Evolutionary conservation across 2,329 filamentous ascomycete genomes (phyloP).

Genomic region (Calonectria hawksworthii): DNA sequence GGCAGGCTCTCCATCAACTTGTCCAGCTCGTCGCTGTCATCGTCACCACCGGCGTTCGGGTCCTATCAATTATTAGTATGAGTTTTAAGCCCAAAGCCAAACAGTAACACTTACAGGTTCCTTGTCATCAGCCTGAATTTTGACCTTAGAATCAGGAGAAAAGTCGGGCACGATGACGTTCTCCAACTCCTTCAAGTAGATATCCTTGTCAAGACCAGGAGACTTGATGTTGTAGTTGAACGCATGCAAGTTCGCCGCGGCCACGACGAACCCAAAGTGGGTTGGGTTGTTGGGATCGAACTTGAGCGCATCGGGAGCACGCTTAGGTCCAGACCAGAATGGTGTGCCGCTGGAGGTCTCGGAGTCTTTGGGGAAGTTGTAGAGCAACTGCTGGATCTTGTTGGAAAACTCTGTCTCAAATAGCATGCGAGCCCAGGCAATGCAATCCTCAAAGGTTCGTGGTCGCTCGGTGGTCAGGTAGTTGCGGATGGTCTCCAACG

Average conservation of each 20-base stretch:
- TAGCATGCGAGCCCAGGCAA: conserved; percentile 92
- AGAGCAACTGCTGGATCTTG: conserved; percentile 92
- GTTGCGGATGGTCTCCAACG: conserved; percentile 89
- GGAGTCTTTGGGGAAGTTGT: conserved; percentile 97
- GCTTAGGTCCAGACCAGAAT: conserved; percentile 99
- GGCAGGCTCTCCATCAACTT: conserved; percentile 81
- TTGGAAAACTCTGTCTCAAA: conserved; percentile 99
- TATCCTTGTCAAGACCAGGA: conserved; percentile 75
- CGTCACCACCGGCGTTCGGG: conserved; percentile 80
- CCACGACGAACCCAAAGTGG: conserved; percentile 89
- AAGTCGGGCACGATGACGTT: conserved; percentile 98
- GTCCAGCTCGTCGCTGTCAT: conserved; percentile 83
- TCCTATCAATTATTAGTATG: conserved; percentile 64
- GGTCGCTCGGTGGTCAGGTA: conserved; percentile 94
- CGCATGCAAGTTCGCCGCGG: conserved; percentile 92
- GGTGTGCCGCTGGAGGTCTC: conserved; percentile 88
- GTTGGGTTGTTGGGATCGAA: conserved; percentile 89
- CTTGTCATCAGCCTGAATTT: conserved; percentile 96
- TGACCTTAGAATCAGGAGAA: conserved; percentile 88
- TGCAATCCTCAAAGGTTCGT: conserved; percentile 93
- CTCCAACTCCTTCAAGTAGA: conserved; percentile 85
- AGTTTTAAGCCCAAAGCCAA: background rate
- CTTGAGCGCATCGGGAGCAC: conserved; percentile 90
- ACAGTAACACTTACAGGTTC: conserved; percentile 75
- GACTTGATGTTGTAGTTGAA: conserved; percentile 98